These are phyloP conservation scores for Talaromyces rugulosus DNA, from an alignment of 2,329 filamentous ascomycete species.

Conservation along the genomic window DNA sequence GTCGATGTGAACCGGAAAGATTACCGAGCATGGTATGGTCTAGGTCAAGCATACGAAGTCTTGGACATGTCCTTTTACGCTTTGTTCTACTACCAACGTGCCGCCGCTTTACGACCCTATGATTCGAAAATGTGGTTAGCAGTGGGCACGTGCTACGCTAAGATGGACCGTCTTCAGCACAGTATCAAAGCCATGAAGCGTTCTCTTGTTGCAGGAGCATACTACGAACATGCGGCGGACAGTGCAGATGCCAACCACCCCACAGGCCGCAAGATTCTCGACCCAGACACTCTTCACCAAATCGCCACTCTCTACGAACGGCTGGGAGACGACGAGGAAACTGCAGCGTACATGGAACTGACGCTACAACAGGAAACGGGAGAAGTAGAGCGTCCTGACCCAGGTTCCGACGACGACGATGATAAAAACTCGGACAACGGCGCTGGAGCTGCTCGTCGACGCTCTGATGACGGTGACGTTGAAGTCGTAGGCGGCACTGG, in stretches of 20 bases:
- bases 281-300: conserved; percentile 84
- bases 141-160: conserved; percentile 84
- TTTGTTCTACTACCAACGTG: conserved; percentile 95
- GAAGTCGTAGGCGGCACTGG: conserved; percentile 59
- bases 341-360: conserved; percentile 92
- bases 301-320: conserved; percentile 88
- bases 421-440: conserved; percentile 30
- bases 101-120: conserved; percentile 86
- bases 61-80: conserved; percentile 98
- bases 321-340: conserved; percentile 71
- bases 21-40: conserved; percentile 95
- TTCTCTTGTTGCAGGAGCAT: conserved; percentile 80
- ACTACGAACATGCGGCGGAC: conserved; percentile 62
- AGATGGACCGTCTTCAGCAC: conserved; percentile 80
- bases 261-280: conserved; percentile 63
- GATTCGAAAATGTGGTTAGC: conserved; percentile 99
- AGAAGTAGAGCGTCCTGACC: conserved; percentile 38
- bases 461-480: conserved; percentile 38
- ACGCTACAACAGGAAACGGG: conserved; percentile 90
- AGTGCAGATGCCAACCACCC: conserved; percentile 35
- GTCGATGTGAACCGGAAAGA: conserved; percentile 95
- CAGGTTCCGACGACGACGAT: conserved; percentile 31
- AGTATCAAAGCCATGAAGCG: conserved; percentile 94
- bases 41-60: conserved; percentile 95
- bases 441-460: conserved; percentile 23